Evolutionary conservation across 2,329 filamentous ascomycete species (phyloP).

Genomic region (Teratosphaeria nubilosa): DNA sequence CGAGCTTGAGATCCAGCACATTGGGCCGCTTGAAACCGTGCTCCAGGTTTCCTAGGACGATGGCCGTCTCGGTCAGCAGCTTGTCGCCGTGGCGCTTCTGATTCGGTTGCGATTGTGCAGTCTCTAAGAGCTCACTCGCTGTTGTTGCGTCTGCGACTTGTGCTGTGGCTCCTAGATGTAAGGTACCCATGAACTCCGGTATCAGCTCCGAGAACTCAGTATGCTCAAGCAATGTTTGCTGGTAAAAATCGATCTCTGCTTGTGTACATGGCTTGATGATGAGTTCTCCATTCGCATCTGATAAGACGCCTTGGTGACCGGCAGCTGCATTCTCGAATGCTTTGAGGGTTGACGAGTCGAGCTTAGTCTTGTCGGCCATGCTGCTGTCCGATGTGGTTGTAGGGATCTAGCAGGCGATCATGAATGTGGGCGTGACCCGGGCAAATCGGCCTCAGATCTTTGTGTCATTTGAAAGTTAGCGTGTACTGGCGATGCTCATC

Average conservation of each 20-base stretch:
- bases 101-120: conserved; percentile 21
- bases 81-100: conserved; percentile 46
- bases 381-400: neutral
- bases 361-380: conserved; percentile 7
- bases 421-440: neutral
- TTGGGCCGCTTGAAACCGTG: conserved; percentile 75
- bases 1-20: conserved; percentile 88
- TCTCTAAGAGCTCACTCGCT: conserved; percentile 9
- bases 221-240: conserved; percentile 56
- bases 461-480: neutral
- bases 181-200: conserved; percentile 72
- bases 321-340: conserved; percentile 69
- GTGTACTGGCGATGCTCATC: neutral
- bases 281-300: conserved; percentile 69
- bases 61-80: conserved; percentile 64
- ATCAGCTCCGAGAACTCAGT: conserved; percentile 69
- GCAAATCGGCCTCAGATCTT: neutral
- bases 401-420: neutral
- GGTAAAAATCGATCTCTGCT: conserved; percentile 82
- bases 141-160: conserved; percentile 6
- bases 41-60: conserved; percentile 78
- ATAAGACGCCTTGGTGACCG: conserved; percentile 83
- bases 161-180: conserved; percentile 52
- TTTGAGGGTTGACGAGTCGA: conserved; percentile 44
- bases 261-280: conserved; percentile 91